These are phyloP conservation scores for Alternaria hordeiaustralica DNA, from an alignment of 2,329 filamentous ascomycete genomes.

Conservation along the genomic window DNA sequence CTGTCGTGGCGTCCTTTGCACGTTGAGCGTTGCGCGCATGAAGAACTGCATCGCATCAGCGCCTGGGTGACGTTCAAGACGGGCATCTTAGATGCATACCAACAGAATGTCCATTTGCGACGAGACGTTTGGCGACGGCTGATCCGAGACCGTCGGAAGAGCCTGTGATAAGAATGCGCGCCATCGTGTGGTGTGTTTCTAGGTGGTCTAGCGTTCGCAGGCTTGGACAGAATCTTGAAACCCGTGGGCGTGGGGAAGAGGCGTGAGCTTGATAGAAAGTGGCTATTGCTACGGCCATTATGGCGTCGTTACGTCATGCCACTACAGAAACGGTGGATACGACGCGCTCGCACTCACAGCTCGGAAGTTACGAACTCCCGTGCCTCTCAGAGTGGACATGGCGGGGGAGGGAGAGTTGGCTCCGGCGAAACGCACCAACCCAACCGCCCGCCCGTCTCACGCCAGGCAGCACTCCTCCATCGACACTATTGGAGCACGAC, in stretches of 20 bases:
- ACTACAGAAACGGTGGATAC: neutral
- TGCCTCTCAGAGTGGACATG: neutral
- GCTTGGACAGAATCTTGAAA: neutral
- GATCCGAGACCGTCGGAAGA: conserved; percentile 65
- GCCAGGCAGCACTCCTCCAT: neutral
- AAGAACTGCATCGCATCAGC: conserved; percentile 43
- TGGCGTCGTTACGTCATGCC: neutral
- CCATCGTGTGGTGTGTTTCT: conserved; percentile 42
- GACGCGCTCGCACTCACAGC: neutral
- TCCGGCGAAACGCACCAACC: neutral
- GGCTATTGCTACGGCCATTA: neutral
- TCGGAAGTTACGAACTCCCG: neutral
- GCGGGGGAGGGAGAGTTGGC: neutral
- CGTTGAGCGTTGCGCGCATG: conserved; percentile 64
- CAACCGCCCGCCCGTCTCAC: neutral
- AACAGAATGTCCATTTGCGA: conserved; percentile 61
- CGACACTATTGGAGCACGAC: neutral
- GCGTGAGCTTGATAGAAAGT: neutral
- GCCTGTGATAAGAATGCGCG: conserved; percentile 62
- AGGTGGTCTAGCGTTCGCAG: neutral
- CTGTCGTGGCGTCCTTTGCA: conserved; percentile 56
- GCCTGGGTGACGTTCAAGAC: no score
- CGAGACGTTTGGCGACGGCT: conserved; percentile 58
- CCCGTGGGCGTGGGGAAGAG: neutral
- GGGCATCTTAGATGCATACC: neutral